phyloP scores from a whole-genome alignment of 768 basidiomycete genomes.

The Xerocomus potaroensis region DNA sequence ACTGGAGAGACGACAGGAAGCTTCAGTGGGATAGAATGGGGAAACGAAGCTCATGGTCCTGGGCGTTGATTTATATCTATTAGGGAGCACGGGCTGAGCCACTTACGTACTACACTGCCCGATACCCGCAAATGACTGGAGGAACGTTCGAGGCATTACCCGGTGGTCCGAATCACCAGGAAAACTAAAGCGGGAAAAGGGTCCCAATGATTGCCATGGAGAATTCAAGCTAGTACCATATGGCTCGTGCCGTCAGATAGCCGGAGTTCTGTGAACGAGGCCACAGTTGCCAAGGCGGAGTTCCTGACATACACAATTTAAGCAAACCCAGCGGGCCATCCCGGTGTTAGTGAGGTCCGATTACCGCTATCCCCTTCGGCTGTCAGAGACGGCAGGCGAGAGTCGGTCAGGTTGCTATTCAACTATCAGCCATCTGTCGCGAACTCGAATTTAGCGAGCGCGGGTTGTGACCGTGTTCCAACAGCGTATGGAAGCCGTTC shows the following conservation, averaged over 20 bases:
- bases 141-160: slow-evolving; percentile 1
- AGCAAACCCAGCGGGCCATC: neutral
- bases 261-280: neutral
- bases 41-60: neutral
- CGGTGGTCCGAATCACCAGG: neutral
- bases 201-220: slow-evolving; percentile 2
- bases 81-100: neutral
- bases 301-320: neutral
- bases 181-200: neutral
- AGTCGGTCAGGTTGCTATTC: neutral
- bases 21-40: neutral
- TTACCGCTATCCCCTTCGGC: neutral
- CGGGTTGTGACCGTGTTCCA: neutral
- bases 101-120: slow-evolving; percentile 2
- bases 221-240: neutral
- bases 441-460: neutral
- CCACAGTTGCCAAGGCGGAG: neutral
- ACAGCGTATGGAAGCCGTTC: neutral
- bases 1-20: neutral
- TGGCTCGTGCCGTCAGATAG: neutral
- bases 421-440: neutral
- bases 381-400: neutral
- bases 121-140: neutral
- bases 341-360: neutral
- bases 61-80: neutral